Evolutionary conservation across 352 stramenopile species (phyloP), one percentile per base, ranked within the genome.

Genomic region (Globisporangium apiculatum): DNA sequence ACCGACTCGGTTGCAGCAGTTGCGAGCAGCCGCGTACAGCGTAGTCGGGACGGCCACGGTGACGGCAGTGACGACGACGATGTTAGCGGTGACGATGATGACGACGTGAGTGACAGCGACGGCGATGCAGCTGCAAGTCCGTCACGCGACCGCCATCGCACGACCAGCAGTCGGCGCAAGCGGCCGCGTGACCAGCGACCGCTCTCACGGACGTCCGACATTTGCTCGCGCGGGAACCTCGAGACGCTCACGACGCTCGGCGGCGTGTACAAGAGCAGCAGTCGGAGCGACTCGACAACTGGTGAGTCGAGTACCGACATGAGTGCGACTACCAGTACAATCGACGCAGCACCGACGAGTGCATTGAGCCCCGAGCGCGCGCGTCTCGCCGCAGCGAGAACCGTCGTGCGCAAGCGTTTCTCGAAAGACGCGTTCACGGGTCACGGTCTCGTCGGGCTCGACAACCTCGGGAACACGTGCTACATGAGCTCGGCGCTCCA

Each of bases 401-500:
- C 55, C 2, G 75, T 75, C 8, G 55, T 91, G 7, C 82, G 75
- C 55, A 85, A 82, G 45, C 67, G 82, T 0, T 91, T 91, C 55
- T 87, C 75, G 4, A 81, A 87, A 15, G 79, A 89, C 50, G 79
- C 82, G 0, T 92, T 93, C 56, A 86, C 74, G 54, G 83, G 83
- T 1, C 64, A 84, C 48, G 85, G 85, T 1, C 66, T 97, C 11
- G 87, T 98, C 4, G 96, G 96, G 4, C 71, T 98, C 3, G 79
- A 94, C 58, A 98, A 98, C 62, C 68, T 99, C 24, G 96, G 97
- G 24, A 99, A 99, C 64, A 99, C 97, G 18, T 99, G 97, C 66
- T 99, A 98, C 66, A 97, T 99, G 79, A 99, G 98, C 65, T 98
- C 88, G 48, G 95, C 94, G 5, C 67, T 99, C 1, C 97, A 99